Conservation (phyloP, 116 monocot species). For the Papilionanthe hybrid region DNA sequence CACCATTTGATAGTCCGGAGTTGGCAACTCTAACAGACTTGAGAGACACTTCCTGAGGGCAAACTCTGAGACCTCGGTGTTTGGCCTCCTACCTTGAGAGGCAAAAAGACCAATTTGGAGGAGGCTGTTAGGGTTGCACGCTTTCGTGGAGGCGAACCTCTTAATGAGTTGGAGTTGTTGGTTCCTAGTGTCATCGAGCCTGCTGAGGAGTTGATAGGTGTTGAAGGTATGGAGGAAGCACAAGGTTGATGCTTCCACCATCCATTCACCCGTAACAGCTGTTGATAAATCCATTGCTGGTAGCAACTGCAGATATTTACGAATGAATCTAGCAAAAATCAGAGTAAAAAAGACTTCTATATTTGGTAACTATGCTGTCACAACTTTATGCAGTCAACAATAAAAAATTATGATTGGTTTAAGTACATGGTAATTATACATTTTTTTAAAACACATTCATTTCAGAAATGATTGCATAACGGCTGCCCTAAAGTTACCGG, state of each 20-base stretch:
- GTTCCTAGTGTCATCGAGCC: constrained; percentile 28
- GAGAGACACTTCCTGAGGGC: constrained; percentile 54
- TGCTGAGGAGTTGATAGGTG: constrained; percentile 58
- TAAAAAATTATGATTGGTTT: too few species aligned
- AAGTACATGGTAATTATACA: too few species aligned
- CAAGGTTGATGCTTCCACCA: constrained; percentile 24
- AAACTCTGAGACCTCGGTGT: constrained; percentile 52
- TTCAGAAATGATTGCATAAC: too few species aligned
- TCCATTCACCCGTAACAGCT: constrained; percentile 10
- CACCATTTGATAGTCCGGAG: constrained; percentile 59
- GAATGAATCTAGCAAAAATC: too few species aligned
- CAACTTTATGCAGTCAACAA: too few species aligned
- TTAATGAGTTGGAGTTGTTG: constrained; percentile 76
- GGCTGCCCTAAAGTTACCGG: too few species aligned
- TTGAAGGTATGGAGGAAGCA: constrained; percentile 66
- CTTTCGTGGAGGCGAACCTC: constrained; percentile 54
- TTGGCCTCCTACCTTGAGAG: constrained; percentile 33
- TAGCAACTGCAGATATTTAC: constrained; percentile 50
- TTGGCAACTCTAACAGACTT: constrained; percentile 44
- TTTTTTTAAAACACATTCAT: too few species aligned
- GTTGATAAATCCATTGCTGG: constrained; percentile 26
- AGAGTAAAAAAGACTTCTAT: too few species aligned
- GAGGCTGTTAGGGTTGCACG: constrained; percentile 48
- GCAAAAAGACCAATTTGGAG: constrained; percentile 64
- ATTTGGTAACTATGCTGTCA: too few species aligned